These are phyloP conservation scores for Trichocladium uniseriatum DNA, from an alignment of 495 filamentous ascomycete genomes.

Conservation along the genomic window DNA sequence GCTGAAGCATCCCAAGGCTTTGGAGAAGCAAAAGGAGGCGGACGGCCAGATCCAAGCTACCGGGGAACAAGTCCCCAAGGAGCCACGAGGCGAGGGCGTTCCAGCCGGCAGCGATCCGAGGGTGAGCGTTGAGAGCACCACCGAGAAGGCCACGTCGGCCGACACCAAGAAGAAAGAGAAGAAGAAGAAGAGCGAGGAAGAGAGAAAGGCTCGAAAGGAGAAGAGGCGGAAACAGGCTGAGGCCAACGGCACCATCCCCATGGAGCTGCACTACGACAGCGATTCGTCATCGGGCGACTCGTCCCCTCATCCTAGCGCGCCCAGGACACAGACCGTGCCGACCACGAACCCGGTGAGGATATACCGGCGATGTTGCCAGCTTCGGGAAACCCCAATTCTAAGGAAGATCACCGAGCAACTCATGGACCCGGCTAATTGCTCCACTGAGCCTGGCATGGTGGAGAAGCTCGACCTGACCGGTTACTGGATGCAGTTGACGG, in stretches of 20 bases:
- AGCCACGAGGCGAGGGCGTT: conserved; percentile 20
- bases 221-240: conserved; percentile 68
- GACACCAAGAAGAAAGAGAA: conserved; percentile 66
- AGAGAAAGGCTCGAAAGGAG: conserved; percentile 78
- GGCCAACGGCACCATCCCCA: conserved; percentile 69
- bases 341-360: conserved; percentile 89
- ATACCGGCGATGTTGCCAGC: conserved; percentile 88
- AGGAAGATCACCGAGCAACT: conserved; percentile 85
- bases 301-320: conserved; percentile 18
- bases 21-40: conserved; percentile 47
- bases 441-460: conserved; percentile 57
- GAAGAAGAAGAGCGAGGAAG: conserved; percentile 83
- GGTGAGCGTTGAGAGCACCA: conserved; percentile 15
- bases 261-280: conserved; percentile 61
- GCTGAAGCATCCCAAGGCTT: conserved; percentile 51
- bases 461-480: conserved; percentile 73
- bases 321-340: conserved; percentile 53
- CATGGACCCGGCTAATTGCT: conserved; percentile 51
- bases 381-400: conserved; percentile 81
- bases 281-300: conserved; percentile 30
- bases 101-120: conserved; percentile 23
- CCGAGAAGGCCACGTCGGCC: conserved; percentile 14
- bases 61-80: conserved; percentile 32
- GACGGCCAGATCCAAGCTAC: conserved; percentile 32
- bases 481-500: conserved; percentile 71